Conservation (phyloP, 371 early-diverging fungal genomes). For the Paraphysoderma sedebokerense region DNA sequence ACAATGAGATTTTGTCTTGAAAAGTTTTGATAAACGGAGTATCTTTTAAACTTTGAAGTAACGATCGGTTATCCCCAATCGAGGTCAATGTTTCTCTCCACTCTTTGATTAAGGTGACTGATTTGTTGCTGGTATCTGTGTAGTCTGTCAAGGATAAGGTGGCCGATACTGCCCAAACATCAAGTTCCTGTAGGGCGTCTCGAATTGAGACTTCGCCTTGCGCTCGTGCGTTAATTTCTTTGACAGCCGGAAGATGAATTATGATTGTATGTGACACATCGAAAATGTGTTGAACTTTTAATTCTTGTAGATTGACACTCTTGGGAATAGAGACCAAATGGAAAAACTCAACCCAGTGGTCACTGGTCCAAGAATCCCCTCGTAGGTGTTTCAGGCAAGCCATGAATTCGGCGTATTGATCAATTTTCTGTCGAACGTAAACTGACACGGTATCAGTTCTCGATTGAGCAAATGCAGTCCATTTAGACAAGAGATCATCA, state of each 20-base stretch:
- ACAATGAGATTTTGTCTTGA: conserved; percentile 18
- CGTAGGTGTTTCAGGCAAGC: too few species aligned
- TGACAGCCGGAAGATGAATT: conserved; percentile 13
- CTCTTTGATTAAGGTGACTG: conserved; percentile 23
- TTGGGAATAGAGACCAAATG: conserved; percentile 13
- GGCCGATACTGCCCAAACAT: conserved; percentile 28
- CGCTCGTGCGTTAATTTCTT: conserved; percentile 25
- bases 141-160: conserved; percentile 18
- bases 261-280: conserved; percentile 7
- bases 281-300: conserved; percentile 19
- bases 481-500: too few species aligned
- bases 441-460: conserved; percentile 9
- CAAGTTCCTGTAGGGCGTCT: conserved; percentile 31
- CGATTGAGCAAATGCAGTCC: too few species aligned
- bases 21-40: conserved; percentile 26
- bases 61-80: conserved; percentile 30
- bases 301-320: conserved; percentile 14
- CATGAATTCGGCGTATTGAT: too few species aligned
- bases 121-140: conserved; percentile 15
- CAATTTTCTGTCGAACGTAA: too few species aligned
- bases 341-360: conserved; percentile 33
- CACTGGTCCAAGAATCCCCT: too few species aligned
- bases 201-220: conserved; percentile 26
- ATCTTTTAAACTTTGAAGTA: conserved; percentile 25
- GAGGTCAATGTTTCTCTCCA: conserved; percentile 28